Percentiles rank a stretch among this genome's conserved stretches.
phyloP scores from a whole-genome alignment of 2,329 filamentous ascomycete species.

The Epichloe glyceriae region DNA sequence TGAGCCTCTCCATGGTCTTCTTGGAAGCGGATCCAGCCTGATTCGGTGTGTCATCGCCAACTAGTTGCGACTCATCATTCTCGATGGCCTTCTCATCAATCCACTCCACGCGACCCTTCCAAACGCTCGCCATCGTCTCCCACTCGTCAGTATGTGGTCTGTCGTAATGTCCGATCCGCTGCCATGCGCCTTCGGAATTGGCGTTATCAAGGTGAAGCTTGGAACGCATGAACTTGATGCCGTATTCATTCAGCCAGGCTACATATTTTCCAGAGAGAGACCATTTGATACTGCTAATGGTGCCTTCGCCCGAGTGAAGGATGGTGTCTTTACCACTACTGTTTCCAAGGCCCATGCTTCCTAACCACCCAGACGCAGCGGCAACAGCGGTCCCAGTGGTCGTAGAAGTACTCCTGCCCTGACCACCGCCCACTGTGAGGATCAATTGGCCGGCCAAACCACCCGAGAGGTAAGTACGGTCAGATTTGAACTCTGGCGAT shows the following conservation, averaged over 20 bases:
- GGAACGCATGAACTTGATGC: slow-evolving; percentile 94
- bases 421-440: slow-evolving; percentile 67
- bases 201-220: slow-evolving; percentile 66
- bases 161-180: slow-evolving; percentile 83
- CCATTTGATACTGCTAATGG: slow-evolving; percentile 88
- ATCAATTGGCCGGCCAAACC: slow-evolving; percentile 80
- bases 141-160: slow-evolving; percentile 75
- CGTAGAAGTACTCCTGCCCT: slow-evolving; percentile 75
- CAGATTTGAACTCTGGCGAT: slow-evolving; percentile 88
- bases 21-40: not conserved
- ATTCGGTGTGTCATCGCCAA: not conserved
- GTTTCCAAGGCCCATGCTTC: slow-evolving; percentile 67
- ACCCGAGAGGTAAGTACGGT: slow-evolving; percentile 80
- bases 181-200: slow-evolving; percentile 80
- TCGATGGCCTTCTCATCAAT: slow-evolving; percentile 76
- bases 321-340: slow-evolving; percentile 76
- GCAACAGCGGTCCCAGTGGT: slow-evolving; percentile 74
- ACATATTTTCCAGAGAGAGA: slow-evolving; percentile 86
- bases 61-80: slow-evolving; percentile 41
- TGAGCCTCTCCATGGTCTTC: slow-evolving; percentile 53
- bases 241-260: slow-evolving; percentile 91
- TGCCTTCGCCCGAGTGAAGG: slow-evolving; percentile 82
- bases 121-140: slow-evolving; percentile 93
- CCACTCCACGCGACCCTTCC: slow-evolving; percentile 90
- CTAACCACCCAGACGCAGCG: slow-evolving; percentile 80